Evolutionary conservation across 352 stramenopile genomes (phyloP), one percentile per base, ranked within the genome.

Genomic region (Phytopythium delawarense): DNA sequence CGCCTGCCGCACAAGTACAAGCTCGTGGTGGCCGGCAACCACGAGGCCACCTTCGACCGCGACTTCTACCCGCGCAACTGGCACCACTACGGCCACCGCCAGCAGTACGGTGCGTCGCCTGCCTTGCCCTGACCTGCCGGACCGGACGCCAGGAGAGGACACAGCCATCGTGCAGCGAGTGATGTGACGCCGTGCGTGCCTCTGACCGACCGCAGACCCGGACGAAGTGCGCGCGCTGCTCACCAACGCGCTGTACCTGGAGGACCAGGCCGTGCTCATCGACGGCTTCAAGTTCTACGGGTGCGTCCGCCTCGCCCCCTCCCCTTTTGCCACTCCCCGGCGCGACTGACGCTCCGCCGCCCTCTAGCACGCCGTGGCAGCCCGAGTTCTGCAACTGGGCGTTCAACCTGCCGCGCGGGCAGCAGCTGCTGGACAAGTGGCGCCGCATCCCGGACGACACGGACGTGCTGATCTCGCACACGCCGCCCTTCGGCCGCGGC

Each of bases 391-490:
- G 84, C 67, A 89, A 89, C 57, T 93, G 84, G 84, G 84, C 84
- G 21, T 93, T 91, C 63, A 89, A 91, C 52, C 59, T 88, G 32
- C 75, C 79, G 13, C 64, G 79, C n/a, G 84, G 81, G 1, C 66
- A 76, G 7, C 55, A 66, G 32, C 59, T 88, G 12, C 61, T 72
- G 1, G 52, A 53, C 7, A 79, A 79, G 57, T 92, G 83, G 85
- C 57, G 64, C 44, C 61, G 52, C 21, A 86, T 89, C 59, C 85
- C 82, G 7, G 63, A 59, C 11, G 62, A 89, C 51, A 83, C 87
- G 7, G 91, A 98, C 60, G 77, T 98, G 62, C 72, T 98, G 6
- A 67, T 98, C 20, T 96, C 90, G 39, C 91, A 98, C 66, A 81
- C 84, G 34, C 91, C 91, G 15, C 89, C 91, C 4, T 76, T 89